Conservation (phyloP, 192 early-diverging fungal genomes). For the Backusella tarrabulga region DNA sequence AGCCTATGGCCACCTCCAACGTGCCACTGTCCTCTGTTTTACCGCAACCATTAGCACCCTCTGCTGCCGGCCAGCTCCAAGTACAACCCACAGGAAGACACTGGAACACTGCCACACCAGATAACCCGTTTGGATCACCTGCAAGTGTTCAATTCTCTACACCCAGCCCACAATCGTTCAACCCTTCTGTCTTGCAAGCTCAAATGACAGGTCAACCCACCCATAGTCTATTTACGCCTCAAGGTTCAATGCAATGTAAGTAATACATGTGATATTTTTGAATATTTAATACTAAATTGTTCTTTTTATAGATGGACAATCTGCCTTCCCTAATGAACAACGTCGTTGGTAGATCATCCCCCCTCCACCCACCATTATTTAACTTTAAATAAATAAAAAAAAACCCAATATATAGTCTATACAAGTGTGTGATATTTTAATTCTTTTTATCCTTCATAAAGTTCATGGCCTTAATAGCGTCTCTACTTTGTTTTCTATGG, state of each 20-base stretch:
- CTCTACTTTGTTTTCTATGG: constrained; percentile 59
- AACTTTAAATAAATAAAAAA: not conserved
- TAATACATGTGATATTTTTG: not conserved
- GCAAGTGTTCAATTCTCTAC: constrained; percentile 30
- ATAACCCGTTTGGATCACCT: constrained; percentile 38
- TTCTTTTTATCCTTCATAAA: constrained; percentile 79
- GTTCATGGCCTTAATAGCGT: constrained; percentile 66
- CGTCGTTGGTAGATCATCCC: constrained; percentile 2
- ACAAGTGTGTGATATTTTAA: constrained; percentile 28
- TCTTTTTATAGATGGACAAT: constrained; percentile 20
- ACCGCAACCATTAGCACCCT: constrained; percentile 22
- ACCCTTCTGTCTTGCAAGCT: constrained; percentile 9
- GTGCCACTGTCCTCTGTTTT: constrained; percentile 14
- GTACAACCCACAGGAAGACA: constrained; percentile 43
- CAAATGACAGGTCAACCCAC: not conserved
- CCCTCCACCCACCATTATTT: not conserved
- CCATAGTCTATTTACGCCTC: constrained; percentile 23
- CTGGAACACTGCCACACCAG: constrained; percentile 39
- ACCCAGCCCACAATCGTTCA: constrained; percentile 17
- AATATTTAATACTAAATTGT: not conserved
- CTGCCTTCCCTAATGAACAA: constrained; percentile 21
- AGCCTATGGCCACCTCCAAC: constrained; percentile 15
- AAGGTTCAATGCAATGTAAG: constrained; percentile 34
- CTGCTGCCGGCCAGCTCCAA: constrained; percentile 27
- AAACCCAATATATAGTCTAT: not conserved